Evolutionary conservation across 345 rosid genomes (phyloP).

Genomic region (Hevea brasiliensis): DNA sequence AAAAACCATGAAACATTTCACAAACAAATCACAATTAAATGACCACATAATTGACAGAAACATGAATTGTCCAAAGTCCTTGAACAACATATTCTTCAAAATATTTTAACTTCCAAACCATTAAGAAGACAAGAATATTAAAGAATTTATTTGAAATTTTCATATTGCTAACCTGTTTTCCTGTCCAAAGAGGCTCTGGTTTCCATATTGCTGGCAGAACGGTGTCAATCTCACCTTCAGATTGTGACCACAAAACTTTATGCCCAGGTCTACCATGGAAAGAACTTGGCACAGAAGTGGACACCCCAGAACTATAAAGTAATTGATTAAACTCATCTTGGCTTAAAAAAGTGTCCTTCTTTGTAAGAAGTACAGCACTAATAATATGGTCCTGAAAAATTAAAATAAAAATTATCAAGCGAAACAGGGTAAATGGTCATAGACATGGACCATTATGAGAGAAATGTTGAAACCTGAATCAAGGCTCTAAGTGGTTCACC

Average conservation of each 20-base stretch:
- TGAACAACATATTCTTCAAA: neutral
- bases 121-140: neutral
- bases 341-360: slow-evolving; percentile 81
- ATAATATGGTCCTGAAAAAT: slow-evolving; percentile 81
- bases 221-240: slow-evolving; percentile 47
- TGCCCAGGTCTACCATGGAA: slow-evolving; percentile 52
- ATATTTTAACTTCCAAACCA: neutral
- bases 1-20: slow-evolving; percentile 9
- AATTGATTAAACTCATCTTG: slow-evolving; percentile 72
- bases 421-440: slow-evolving; percentile 1
- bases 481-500: slow-evolving; percentile 91
- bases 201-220: slow-evolving; percentile 72
- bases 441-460: neutral
- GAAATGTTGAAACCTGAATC: slow-evolving; percentile 70
- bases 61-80: neutral
- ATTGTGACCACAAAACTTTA: slow-evolving; percentile 55
- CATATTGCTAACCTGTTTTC: slow-evolving; percentile 77
- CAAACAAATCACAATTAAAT: neutral
- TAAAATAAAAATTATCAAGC: slow-evolving; percentile 10
- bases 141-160: neutral
- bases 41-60: neutral
- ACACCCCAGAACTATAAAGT: slow-evolving; percentile 79
- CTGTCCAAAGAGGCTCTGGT: slow-evolving; percentile 92
- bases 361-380: slow-evolving; percentile 85
- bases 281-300: slow-evolving; percentile 41